Evolutionary conservation across 2,329 filamentous ascomycete genomes (phyloP).

Genomic region (Diaporthe nobilis): DNA sequence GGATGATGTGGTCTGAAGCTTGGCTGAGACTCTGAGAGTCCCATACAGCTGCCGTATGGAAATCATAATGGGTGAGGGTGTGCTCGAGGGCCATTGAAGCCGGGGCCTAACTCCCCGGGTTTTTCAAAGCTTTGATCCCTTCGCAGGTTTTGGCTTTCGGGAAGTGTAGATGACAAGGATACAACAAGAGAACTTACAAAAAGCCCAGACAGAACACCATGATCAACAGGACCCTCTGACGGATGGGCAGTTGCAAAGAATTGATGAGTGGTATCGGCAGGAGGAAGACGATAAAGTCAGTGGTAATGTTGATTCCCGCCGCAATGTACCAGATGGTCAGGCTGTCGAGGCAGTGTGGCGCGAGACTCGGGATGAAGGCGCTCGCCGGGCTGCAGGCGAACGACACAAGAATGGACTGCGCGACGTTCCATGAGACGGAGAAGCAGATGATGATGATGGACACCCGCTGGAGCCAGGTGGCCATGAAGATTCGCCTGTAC

Average conservation of each 20-base stretch:
- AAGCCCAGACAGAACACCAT: constrained; percentile 46
- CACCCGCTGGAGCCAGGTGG: constrained; percentile 44
- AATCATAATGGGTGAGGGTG: neutral
- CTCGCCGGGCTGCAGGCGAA: constrained; percentile 49
- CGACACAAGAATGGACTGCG: constrained; percentile 47
- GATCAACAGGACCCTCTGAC: constrained; percentile 43
- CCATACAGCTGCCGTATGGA: neutral
- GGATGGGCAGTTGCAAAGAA: constrained; percentile 50
- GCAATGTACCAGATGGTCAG: constrained; percentile 46
- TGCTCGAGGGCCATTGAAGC: neutral
- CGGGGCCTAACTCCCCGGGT: neutral
- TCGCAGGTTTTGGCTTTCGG: neutral
- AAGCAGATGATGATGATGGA: constrained; percentile 44
- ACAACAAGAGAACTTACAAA: constrained; percentile 36
- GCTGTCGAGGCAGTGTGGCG: constrained; percentile 42
- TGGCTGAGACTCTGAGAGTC: constrained; percentile 7
- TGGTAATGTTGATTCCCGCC: constrained; percentile 53
- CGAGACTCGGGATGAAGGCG: constrained; percentile 45
- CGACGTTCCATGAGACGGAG: constrained; percentile 46
- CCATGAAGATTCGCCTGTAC: constrained; percentile 52
- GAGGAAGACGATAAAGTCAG: constrained; percentile 54
- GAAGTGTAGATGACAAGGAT: neutral
- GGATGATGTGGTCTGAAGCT: neutral
- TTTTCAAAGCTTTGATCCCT: neutral
- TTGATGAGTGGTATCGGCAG: constrained; percentile 56